Percentiles rank a stretch among this genome's conserved stretches.
These are phyloP conservation scores for Chytridium lagenaria DNA, from an alignment of 371 early-diverging fungal species.

Conservation along the genomic window DNA sequence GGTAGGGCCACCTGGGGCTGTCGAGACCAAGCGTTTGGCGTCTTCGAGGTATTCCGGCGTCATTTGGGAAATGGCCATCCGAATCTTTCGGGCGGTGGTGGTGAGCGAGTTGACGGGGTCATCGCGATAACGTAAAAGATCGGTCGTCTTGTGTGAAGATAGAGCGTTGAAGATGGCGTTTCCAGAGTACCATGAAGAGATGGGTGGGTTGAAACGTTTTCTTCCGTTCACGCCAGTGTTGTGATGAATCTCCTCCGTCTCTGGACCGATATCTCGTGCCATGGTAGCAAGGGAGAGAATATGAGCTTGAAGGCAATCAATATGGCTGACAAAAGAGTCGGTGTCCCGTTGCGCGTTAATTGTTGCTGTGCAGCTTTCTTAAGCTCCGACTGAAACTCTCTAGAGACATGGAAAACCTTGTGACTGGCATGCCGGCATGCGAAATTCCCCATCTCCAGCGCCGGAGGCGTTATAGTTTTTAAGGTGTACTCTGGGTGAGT, in stretches of 20 bases:
- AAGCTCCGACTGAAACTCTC: not conserved
- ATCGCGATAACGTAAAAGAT: not conserved
- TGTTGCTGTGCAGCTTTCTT: not conserved
- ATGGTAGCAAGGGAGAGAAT: not conserved
- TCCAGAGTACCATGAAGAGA: not conserved
- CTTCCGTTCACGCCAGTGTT: slow-evolving; percentile 11
- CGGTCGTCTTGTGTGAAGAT: not conserved
- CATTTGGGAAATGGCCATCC: not conserved
- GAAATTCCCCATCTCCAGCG: not conserved
- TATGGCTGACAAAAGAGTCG: not conserved
- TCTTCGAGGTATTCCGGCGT: not conserved
- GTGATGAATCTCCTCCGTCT: not conserved
- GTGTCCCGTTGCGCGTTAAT: not conserved
- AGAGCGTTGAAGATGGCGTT: slow-evolving; percentile 7
- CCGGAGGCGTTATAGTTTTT: not conserved
- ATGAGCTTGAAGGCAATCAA: not conserved
- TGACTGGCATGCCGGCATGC: not conserved
- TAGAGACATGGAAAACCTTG: not conserved
- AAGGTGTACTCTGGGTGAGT: not conserved
- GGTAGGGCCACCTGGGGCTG: not conserved
- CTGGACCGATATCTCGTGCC: not conserved
- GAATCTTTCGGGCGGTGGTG: not conserved
- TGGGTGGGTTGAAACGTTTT: not conserved
- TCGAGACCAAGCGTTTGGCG: not conserved
- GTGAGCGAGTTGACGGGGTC: not conserved